Percentiles rank a stretch among this genome's conserved stretches.
These are phyloP conservation scores for Beauveria medogensis DNA, from an alignment of 2,329 filamentous ascomycete genomes.

Conservation along the genomic window DNA sequence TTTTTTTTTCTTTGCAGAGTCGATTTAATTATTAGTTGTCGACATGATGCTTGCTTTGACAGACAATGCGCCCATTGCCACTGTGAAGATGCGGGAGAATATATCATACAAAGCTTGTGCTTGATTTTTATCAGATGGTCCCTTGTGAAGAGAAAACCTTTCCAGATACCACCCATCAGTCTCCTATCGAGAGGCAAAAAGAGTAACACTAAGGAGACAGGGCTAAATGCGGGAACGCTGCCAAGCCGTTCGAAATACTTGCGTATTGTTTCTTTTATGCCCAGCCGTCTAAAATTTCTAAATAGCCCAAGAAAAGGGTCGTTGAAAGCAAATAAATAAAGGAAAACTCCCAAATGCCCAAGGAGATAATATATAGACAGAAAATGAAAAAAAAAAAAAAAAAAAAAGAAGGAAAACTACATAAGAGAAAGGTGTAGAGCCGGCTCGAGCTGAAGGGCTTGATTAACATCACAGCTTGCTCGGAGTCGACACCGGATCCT, in stretches of 20 bases:
- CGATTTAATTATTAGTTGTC: too few relatives aligned
- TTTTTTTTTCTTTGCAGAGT: too few relatives aligned
- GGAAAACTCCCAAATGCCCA: constrained; percentile 1
- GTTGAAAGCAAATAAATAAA: not conserved
- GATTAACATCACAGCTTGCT: constrained; percentile 25
- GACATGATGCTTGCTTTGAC: too few relatives aligned
- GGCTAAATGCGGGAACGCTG: not conserved
- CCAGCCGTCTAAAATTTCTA: constrained; percentile 7
- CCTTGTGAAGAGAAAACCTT: not conserved
- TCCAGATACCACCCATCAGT: not conserved
- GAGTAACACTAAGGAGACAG: not conserved
- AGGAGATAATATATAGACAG: not conserved
- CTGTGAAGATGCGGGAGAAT: too few relatives aligned
- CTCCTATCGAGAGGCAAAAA: not conserved
- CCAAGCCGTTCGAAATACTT: not conserved
- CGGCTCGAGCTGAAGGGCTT: not conserved
- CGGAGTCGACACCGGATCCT: constrained; percentile 23
- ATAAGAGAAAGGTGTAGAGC: not conserved
- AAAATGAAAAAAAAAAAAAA: not conserved
- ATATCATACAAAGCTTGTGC: too few relatives aligned
- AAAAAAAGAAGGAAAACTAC: not conserved
- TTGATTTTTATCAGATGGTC: not conserved
- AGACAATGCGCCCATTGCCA: too few relatives aligned
- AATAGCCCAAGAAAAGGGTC: not conserved
- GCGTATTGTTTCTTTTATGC: not conserved